Conservation (phyloP, 1,139 yeast species). For the Meyerozyma athensensis region DNA sequence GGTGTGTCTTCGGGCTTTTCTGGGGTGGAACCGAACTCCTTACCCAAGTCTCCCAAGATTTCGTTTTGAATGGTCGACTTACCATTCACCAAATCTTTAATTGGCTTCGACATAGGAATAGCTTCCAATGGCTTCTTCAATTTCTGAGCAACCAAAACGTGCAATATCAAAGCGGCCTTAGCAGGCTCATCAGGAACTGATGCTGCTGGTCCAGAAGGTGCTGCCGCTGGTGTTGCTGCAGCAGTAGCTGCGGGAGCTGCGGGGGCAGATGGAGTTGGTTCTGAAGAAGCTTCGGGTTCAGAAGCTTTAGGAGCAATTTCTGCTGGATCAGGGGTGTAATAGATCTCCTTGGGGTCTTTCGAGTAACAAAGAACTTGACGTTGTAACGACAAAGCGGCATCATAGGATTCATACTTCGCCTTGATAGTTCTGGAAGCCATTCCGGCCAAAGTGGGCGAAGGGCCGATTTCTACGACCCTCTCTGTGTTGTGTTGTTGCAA, state of each 20-base stretch:
- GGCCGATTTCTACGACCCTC: constrained; percentile 96
- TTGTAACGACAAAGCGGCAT: constrained; percentile 93
- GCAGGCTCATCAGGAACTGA: constrained; percentile 87
- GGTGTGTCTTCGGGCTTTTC: constrained; percentile 99
- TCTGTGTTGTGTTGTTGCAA: constrained; percentile 92
- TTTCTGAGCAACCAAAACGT: constrained; percentile 91
- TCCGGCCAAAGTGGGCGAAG: constrained; percentile 97
- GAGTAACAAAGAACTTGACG: constrained; percentile 96
- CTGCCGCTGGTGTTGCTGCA: constrained; percentile 49
- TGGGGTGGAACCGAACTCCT: constrained; percentile 96
- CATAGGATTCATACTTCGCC: constrained; percentile 94
- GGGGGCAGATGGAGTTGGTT: constrained; percentile 24
- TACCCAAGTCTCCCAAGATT: constrained; percentile 95
- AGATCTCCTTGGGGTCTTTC: constrained; percentile 92
- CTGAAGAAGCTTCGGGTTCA: constrained; percentile 19
- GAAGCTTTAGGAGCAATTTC: constrained; percentile 49
- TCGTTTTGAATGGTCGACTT: constrained; percentile 98
- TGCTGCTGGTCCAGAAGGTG: constrained; percentile 72
- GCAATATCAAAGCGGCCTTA: constrained; percentile 75
- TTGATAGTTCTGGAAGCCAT: constrained; percentile 97
- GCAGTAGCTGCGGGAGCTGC: constrained; percentile 37
- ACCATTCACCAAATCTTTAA: constrained; percentile 96
- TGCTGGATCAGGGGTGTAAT: constrained; percentile 87
- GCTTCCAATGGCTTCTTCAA: constrained; percentile 86
- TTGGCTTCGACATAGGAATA: constrained; percentile 84